phyloP scores from a whole-genome alignment of 179 eudicot species.

The Carnegiea gigantea region DNA sequence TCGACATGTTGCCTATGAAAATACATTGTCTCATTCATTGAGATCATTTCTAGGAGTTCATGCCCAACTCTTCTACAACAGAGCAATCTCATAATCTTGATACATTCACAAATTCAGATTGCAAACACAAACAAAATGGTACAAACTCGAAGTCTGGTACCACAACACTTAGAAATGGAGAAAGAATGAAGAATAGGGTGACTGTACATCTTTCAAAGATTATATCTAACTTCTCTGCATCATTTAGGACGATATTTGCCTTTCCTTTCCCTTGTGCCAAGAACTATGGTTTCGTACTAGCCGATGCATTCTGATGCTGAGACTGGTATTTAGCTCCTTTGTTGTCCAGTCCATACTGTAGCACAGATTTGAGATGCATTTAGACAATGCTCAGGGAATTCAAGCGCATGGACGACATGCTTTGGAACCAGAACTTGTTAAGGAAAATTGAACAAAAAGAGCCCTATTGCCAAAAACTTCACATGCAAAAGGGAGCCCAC shows the following conservation, averaged over 20 bases:
- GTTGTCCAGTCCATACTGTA: slow-evolving; percentile 31
- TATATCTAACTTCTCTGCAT: not conserved
- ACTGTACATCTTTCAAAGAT: slow-evolving; percentile 22
- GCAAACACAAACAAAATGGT: not conserved
- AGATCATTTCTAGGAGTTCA: not conserved
- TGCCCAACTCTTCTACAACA: not conserved
- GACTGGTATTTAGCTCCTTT: slow-evolving; percentile 22
- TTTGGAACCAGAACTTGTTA: not conserved
- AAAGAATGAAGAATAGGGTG: slow-evolving; percentile 33
- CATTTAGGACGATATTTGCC: slow-evolving; percentile 8
- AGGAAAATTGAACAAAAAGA: not conserved
- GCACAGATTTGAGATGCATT: not conserved
- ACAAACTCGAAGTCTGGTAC: not conserved
- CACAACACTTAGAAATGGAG: not conserved
- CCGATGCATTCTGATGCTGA: slow-evolving; percentile 26
- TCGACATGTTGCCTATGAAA: not conserved
- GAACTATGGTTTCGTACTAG: slow-evolving; percentile 19
- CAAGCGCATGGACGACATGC: not conserved
- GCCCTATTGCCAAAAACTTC: not conserved
- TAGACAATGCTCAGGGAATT: slow-evolving; percentile 3
- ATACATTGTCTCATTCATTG: not conserved
- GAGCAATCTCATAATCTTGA: not conserved
- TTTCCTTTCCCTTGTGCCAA: not conserved
- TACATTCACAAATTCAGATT: not conserved
- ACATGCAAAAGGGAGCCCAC: too few species aligned